phyloP scores from a whole-genome alignment of 495 filamentous ascomycete genomes.

The Neurospora intermedia region DNA sequence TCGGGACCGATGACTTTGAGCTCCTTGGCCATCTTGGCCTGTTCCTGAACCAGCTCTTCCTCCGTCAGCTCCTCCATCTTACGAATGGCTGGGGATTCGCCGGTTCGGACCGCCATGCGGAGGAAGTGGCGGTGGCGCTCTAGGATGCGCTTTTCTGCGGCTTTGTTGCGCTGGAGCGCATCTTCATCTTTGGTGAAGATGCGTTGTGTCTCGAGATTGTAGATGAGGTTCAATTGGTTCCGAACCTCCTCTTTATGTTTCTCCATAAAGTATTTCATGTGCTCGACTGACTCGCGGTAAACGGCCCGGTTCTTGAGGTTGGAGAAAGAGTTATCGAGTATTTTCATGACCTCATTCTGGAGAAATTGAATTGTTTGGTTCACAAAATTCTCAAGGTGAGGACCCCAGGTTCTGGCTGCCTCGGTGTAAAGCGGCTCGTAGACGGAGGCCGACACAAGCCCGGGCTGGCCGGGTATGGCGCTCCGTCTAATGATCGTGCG shows the following conservation, averaged over 20 bases:
- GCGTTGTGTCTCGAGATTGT: conserved; percentile 27
- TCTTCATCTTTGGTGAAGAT: conserved; percentile 34
- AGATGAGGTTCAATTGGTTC: conserved; percentile 21
- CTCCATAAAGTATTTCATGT: conserved; percentile 26
- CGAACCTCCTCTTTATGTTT: conserved; percentile 15
- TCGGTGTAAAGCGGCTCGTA: conserved; percentile 29
- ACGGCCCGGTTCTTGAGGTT: conserved; percentile 28
- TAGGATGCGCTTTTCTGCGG: conserved; percentile 23
- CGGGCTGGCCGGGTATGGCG: conserved; percentile 33
- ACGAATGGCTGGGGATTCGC: conserved; percentile 15
- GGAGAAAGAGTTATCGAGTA: conserved; percentile 26
- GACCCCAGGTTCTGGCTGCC: conserved; percentile 27
- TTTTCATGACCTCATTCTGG: conserved; percentile 15
- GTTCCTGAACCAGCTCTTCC: conserved; percentile 22
- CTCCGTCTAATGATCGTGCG: conserved; percentile 24
- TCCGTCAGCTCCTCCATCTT: conserved; percentile 32
- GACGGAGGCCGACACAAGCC: conserved; percentile 30
- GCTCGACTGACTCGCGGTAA: conserved; percentile 23
- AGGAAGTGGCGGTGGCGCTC: conserved; percentile 27
- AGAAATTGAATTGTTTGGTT: conserved; percentile 24
- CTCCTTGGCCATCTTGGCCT: conserved; percentile 13
- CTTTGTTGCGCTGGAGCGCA: conserved; percentile 25
- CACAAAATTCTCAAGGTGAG: conserved; percentile 24
- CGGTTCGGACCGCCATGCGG: conserved; percentile 16
- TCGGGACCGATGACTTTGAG: conserved; percentile 31